Percentiles rank a stretch among this genome's conserved stretches.
These are phyloP conservation scores for Pyrus hybrid DNA, from an alignment of 331 rosid species.

Conservation along the genomic window DNA sequence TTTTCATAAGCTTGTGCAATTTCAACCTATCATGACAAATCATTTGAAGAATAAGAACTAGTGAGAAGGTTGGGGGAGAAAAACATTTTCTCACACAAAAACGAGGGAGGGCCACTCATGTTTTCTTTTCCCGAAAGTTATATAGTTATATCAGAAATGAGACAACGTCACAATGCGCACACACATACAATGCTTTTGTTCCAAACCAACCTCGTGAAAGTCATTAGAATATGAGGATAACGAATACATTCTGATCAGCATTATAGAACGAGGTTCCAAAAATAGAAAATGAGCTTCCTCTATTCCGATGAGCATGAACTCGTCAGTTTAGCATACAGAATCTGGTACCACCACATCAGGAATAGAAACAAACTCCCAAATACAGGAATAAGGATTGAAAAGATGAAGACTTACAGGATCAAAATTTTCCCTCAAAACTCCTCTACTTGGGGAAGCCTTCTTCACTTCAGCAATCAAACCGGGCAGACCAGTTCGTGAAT, in stretches of 20 bases:
- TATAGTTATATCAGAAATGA: neutral
- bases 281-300: neutral
- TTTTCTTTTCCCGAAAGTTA: neutral
- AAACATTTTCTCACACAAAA: neutral
- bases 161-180: neutral
- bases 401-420: slow-evolving; percentile 55
- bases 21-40: slow-evolving; percentile 49
- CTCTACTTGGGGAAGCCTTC: slow-evolving; percentile 98
- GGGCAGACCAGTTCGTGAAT: slow-evolving; percentile 71
- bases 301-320: neutral
- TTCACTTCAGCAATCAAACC: slow-evolving; percentile 98
- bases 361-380: neutral
- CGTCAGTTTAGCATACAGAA: neutral
- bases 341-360: neutral
- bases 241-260: neutral
- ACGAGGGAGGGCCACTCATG: neutral
- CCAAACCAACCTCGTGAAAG: neutral
- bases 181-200: neutral
- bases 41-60: neutral
- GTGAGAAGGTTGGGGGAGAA: neutral
- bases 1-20: slow-evolving; percentile 81
- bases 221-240: neutral
- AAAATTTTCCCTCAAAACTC: slow-evolving; percentile 80
- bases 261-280: neutral
- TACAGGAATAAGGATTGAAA: neutral